A percentile compares a stretch with the other conserved stretches of the same genome.
These are phyloP conservation scores for Sphagnum tenellum DNA, from an alignment of 225 moss, liverwort and hornwort genomes.

Conservation along the genomic window DNA sequence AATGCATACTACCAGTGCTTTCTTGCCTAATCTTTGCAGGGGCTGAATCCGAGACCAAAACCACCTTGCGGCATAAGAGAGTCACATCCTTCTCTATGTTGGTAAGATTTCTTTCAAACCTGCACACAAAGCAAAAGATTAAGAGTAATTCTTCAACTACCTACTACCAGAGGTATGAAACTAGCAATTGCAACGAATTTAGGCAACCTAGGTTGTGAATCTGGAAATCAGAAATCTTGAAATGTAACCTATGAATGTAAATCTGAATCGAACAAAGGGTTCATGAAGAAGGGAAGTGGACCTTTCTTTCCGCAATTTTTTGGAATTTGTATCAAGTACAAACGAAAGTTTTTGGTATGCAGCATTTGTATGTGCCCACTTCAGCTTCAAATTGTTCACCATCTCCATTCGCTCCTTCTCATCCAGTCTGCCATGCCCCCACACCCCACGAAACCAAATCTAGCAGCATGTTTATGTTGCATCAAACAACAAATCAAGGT, in stretches of 20 bases:
- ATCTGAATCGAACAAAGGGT: background rate
- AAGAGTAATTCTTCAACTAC: background rate
- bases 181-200: background rate
- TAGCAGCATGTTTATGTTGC: too few species aligned
- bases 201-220: background rate
- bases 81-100: conserved; percentile 23
- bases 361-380: conserved; percentile 30
- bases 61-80: conserved; percentile 15
- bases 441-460: too few species aligned
- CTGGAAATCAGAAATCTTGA: background rate
- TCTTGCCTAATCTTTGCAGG: conserved; percentile 22
- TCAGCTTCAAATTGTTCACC: conserved; percentile 34
- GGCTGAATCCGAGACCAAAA: conserved; percentile 15
- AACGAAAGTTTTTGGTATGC: conserved; percentile 29
- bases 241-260: background rate
- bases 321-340: conserved; percentile 39
- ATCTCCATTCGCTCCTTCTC: conserved; percentile 27
- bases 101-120: conserved; percentile 31
- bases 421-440: conserved; percentile 16
- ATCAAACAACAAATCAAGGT: too few species aligned
- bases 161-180: background rate
- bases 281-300: background rate
- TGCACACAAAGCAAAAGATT: conserved; percentile 9
- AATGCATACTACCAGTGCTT: background rate
- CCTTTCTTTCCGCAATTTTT: conserved; percentile 40